phyloP scores from a whole-genome alignment of 345 rosid genomes.

The Brassica juncea region DNA sequence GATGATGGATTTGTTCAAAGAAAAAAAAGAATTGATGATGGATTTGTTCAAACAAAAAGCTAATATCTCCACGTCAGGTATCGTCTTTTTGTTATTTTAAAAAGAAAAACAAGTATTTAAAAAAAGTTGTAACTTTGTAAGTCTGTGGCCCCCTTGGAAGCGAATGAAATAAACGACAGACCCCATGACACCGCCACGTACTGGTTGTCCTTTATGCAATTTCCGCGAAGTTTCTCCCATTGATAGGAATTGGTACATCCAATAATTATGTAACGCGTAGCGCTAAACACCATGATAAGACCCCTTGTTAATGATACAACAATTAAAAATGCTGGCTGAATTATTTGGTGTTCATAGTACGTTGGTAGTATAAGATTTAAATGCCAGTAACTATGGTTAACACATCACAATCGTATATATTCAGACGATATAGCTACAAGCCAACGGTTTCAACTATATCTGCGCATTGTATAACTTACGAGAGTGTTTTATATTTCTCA shows the following conservation, averaged over 20 bases:
- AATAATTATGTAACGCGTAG: constrained; percentile 23
- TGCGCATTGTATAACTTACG: background rate
- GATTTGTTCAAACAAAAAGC: background rate
- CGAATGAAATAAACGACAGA: constrained; percentile 15
- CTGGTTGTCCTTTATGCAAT: constrained; percentile 18
- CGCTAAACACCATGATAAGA: constrained; percentile 18
- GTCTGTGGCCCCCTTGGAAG: constrained; percentile 20
- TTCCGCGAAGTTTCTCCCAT: constrained; percentile 31
- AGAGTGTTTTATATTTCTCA: background rate
- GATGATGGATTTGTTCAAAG: too few relatives aligned
- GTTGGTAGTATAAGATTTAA: background rate
- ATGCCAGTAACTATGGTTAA: constrained; percentile 25
- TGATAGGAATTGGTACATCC: constrained; percentile 16
- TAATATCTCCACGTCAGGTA: background rate
- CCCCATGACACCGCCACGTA: constrained; percentile 35
- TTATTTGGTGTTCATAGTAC: constrained; percentile 8
- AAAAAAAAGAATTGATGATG: too few relatives aligned
- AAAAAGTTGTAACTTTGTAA: constrained; percentile 15
- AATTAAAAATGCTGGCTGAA: background rate
- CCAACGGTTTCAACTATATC: constrained; percentile 35
- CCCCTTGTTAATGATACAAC: constrained; percentile 12
- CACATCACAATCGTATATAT: constrained; percentile 29
- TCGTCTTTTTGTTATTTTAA: background rate
- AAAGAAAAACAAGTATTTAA: background rate
- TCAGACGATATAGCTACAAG: constrained; percentile 18